Conservation (phyloP, 2,329 filamentous ascomycete genomes). For the Cladobotryum protrusum region DNA sequence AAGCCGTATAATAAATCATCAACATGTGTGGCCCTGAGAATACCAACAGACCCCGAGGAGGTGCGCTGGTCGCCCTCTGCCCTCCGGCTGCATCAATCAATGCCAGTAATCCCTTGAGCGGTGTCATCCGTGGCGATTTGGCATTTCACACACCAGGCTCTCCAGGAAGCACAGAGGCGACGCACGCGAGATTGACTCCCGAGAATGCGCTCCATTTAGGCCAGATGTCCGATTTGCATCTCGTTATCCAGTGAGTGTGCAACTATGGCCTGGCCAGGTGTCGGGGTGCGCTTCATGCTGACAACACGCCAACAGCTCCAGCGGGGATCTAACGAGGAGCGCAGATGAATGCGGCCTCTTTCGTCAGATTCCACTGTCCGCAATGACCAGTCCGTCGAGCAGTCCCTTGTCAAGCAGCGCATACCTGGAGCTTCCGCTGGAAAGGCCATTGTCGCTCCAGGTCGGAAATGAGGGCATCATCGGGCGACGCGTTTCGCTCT, state of each 20-base stretch:
- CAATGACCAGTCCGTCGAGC: conserved; percentile 6
- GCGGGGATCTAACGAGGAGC: conserved; percentile 37
- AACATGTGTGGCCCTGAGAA: conserved; percentile 41
- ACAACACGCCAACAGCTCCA: conserved; percentile 23
- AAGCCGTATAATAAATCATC: no score
- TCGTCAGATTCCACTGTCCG: conserved; percentile 29
- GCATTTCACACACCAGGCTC: conserved; percentile 38
- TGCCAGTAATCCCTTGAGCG: background rate
- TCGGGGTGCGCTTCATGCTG: background rate
- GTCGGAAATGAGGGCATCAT: conserved; percentile 43
- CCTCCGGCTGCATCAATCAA: conserved; percentile 16
- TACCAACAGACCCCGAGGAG: conserved; percentile 36
- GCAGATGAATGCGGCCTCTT: conserved; percentile 38
- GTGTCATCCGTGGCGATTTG: conserved; percentile 30
- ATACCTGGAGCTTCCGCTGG: conserved; percentile 30
- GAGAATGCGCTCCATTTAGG: conserved; percentile 16
- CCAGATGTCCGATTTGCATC: conserved; percentile 22
- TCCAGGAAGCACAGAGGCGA: conserved; percentile 32
- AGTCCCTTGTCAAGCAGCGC: conserved; percentile 6
- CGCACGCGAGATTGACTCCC: conserved; percentile 37
- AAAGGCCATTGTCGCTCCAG: conserved; percentile 35
- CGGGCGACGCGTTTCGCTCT: conserved; percentile 40
- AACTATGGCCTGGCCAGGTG: background rate
- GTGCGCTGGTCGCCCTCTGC: conserved; percentile 40
- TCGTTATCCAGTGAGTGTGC: conserved; percentile 44